phyloP scores from a whole-genome alignment of 305 asterid species.

The Fraxinus greggii region DNA sequence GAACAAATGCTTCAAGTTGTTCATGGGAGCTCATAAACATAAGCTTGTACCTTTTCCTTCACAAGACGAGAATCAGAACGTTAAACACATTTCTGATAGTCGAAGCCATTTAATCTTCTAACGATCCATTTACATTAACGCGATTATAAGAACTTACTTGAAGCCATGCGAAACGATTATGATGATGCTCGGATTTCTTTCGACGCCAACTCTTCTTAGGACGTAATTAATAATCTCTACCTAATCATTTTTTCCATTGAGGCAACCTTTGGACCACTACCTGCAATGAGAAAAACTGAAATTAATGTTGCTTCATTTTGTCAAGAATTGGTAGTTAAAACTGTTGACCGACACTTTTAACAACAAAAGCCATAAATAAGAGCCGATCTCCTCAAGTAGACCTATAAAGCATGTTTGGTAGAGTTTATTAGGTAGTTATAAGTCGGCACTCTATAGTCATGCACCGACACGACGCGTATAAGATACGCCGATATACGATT shows the following conservation, averaged over 20 bases:
- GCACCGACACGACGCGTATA: too few relatives aligned
- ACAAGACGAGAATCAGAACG: background rate
- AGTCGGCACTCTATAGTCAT: background rate
- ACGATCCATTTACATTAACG: background rate
- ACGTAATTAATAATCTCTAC: background rate
- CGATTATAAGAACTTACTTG: background rate
- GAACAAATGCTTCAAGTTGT: background rate
- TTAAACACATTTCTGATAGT: background rate
- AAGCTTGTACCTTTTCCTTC: background rate
- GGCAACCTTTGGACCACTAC: constrained; percentile 80
- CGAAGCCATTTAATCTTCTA: background rate
- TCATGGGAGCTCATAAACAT: background rate
- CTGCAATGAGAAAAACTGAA: constrained; percentile 33
- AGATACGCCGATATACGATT: too few relatives aligned
- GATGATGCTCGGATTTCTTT: background rate
- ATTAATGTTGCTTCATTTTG: background rate
- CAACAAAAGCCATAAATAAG: background rate
- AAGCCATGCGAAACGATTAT: background rate
- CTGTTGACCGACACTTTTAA: background rate
- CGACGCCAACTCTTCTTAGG: background rate
- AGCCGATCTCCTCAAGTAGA: background rate
- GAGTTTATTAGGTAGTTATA: background rate
- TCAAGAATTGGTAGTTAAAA: background rate
- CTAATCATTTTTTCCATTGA: constrained; percentile 61
- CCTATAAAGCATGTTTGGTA: background rate